phyloP scores from a whole-genome alignment of 2,329 filamentous ascomycete genomes.

The Polytolypa hystricis region DNA sequence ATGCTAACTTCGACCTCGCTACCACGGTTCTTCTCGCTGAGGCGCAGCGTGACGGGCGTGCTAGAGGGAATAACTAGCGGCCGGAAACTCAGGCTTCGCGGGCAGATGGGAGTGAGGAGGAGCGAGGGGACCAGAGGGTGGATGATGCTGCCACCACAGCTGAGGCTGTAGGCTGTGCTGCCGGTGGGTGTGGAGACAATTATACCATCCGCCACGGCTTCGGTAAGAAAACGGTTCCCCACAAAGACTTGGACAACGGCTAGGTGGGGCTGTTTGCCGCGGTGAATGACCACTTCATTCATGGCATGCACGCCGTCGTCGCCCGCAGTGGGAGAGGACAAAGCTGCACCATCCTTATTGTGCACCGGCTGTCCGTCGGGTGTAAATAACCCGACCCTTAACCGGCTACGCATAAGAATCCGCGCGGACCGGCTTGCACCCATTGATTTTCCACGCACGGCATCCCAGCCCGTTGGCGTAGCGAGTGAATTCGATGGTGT shows the following conservation, averaged over 20 bases:
- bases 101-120: conserved; percentile 87
- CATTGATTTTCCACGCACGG: conserved; percentile 69
- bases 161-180: conserved; percentile 91
- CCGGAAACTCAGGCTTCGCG: conserved; percentile 81
- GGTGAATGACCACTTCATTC: conserved; percentile 91
- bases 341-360: conserved; percentile 17
- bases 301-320: conserved; percentile 56
- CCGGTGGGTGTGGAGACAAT: conserved; percentile 89
- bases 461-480: conserved; percentile 53
- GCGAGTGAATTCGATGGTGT: conserved; percentile 34
- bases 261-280: conserved; percentile 79
- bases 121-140: conserved; percentile 84
- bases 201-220: conserved; percentile 90
- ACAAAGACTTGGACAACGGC: conserved; percentile 87
- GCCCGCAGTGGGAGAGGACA: conserved; percentile 23
- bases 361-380: conserved; percentile 42
- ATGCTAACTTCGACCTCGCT: conserved; percentile 69
- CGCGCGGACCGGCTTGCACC: conserved; percentile 63
- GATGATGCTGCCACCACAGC: conserved; percentile 82
- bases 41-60: conserved; percentile 52
- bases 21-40: conserved; percentile 70
- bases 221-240: conserved; percentile 78
- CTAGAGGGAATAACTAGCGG: conserved; percentile 72
- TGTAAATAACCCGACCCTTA: conserved; percentile 77
- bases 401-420: conserved; percentile 72